Percentiles rank a stretch among this genome's conserved stretches.
Conservation (phyloP, 169 alveolate species). For the Theileria parva region DNA sequence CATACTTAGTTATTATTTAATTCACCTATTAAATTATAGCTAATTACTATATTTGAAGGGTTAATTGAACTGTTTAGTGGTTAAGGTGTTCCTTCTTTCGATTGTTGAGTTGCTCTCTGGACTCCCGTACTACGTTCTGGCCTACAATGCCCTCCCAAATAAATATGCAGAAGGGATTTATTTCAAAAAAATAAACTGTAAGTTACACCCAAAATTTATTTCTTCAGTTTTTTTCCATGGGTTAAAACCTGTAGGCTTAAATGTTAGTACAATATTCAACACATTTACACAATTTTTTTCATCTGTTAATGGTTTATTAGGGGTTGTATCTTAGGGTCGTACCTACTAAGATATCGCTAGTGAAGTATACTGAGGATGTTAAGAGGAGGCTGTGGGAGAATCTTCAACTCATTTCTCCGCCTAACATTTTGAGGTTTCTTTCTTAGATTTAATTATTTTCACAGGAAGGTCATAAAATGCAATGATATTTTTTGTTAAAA, state of each 20-base stretch:
- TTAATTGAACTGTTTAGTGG: background rate
- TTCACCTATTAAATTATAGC: too few species aligned
- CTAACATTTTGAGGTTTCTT: background rate
- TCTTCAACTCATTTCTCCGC: background rate
- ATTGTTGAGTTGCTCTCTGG: background rate
- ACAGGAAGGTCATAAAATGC: background rate
- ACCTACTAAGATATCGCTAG: background rate
- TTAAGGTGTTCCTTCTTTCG: background rate
- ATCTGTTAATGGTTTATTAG: background rate
- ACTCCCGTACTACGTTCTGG: slow-evolving; percentile 11
- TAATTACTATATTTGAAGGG: background rate
- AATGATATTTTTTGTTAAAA: background rate
- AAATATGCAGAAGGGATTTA: slow-evolving; percentile 2
- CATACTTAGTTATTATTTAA: too few species aligned
- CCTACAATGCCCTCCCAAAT: background rate
- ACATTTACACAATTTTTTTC: too few species aligned
- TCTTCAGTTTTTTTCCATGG: background rate
- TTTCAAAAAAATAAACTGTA: background rate
- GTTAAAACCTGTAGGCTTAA: background rate
- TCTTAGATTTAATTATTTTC: background rate
- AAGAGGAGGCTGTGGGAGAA: background rate
- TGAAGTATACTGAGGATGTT: background rate
- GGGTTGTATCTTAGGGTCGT: background rate
- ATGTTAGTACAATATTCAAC: background rate
- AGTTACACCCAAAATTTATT: background rate